These are phyloP conservation scores for Platismatia glauca DNA, from an alignment of 495 filamentous ascomycete genomes.

Conservation along the genomic window DNA sequence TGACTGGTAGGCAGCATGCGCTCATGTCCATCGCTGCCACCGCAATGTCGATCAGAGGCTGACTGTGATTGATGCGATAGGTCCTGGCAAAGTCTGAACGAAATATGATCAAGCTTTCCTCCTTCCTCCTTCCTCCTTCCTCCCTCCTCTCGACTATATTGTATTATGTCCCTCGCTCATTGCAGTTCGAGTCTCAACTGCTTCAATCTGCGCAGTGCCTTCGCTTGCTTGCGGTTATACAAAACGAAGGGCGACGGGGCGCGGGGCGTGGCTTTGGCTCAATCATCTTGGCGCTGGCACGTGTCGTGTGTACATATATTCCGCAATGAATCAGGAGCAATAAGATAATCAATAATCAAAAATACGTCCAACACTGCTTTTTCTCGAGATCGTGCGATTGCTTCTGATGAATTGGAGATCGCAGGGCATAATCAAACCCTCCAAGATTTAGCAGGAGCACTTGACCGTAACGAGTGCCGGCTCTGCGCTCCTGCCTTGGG, in stretches of 20 bases:
- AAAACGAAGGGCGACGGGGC: background rate
- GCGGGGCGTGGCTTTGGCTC: background rate
- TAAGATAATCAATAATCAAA: background rate
- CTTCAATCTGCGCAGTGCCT: background rate
- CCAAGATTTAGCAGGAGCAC: too few relatives aligned
- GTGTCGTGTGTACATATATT: background rate
- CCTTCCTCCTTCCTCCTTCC: background rate
- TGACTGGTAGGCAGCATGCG: constrained; percentile 17
- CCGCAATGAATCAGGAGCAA: background rate
- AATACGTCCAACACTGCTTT: too few relatives aligned
- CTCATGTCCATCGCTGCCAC: constrained; percentile 16
- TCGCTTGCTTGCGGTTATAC: background rate
- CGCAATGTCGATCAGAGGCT: background rate
- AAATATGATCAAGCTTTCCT: background rate
- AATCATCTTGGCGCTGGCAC: background rate
- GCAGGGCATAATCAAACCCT: background rate
- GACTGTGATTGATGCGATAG: background rate
- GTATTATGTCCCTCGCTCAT: background rate
- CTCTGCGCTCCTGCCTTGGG: background rate
- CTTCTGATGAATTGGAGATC: background rate
- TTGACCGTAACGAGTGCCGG: background rate
- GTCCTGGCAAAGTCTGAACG: constrained; percentile 20
- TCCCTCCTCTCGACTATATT: background rate
- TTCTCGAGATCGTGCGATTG: background rate
- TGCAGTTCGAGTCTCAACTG: background rate